Conservation (phyloP, 306 rosid species). For the Arachis hypogaea region DNA sequence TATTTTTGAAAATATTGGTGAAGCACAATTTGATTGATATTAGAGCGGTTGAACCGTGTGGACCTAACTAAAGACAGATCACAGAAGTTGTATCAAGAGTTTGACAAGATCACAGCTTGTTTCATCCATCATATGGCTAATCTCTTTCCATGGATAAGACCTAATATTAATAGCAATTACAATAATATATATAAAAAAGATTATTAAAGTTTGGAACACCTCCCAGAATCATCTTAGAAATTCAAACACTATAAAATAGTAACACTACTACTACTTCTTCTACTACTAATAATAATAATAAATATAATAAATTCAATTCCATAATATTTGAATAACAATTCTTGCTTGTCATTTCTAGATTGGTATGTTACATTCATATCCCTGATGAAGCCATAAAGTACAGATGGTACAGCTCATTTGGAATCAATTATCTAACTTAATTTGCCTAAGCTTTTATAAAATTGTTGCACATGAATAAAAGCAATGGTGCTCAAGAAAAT, state of each 20-base stretch:
- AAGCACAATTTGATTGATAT: neutral
- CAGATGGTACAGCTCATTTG: neutral
- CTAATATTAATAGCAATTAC: no score
- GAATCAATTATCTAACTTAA: neutral
- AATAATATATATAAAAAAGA: no score
- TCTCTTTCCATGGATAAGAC: no score
- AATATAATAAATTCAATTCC: no score
- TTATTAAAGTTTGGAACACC: neutral
- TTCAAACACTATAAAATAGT: no score
- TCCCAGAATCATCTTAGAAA: no score
- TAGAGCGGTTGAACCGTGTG: conserved; percentile 8
- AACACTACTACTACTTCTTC: no score
- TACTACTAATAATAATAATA: no score
- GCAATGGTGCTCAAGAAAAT: neutral
- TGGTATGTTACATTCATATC: neutral
- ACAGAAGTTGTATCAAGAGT: neutral
- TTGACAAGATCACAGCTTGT: neutral
- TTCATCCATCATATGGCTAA: neutral
- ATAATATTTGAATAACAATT: no score
- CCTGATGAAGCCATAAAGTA: neutral
- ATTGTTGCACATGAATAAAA: neutral
- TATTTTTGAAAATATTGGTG: neutral
- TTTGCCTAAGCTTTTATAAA: neutral
- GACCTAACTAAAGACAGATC: conserved; percentile 2
- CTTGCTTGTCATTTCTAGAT: neutral